Conservation (phyloP, 139 green algal genomes). For the Parachlorella kessleri region DNA sequence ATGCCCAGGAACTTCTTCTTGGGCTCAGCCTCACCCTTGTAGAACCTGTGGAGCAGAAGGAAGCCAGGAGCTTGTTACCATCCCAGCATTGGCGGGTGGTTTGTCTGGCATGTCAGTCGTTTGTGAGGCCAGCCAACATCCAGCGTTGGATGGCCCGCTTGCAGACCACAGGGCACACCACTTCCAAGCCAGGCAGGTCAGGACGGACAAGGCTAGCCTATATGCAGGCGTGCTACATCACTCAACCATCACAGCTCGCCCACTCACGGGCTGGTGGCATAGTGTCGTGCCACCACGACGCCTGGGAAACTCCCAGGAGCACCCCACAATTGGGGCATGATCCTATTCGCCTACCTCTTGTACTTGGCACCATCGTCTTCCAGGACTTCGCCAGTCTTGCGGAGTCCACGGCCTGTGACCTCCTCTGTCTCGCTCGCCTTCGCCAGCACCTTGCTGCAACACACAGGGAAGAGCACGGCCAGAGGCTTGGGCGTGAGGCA, state of each 20-base stretch:
- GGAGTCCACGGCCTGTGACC: neutral
- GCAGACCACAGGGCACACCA: too few relatives aligned
- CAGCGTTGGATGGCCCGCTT: too few relatives aligned
- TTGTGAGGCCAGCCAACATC: too few relatives aligned
- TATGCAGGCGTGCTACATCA: neutral
- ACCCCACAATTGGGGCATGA: neutral
- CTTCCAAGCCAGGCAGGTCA: too few relatives aligned
- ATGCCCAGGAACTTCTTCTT: neutral
- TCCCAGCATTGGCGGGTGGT: too few relatives aligned
- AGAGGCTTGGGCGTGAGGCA: too few relatives aligned
- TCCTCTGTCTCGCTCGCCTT: neutral
- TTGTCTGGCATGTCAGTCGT: neutral
- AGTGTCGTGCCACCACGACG: neutral
- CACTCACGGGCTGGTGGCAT: neutral
- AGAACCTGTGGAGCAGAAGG: neutral
- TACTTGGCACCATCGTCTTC: neutral
- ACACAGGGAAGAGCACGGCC: neutral
- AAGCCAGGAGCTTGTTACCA: too few relatives aligned
- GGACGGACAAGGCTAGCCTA: too few relatives aligned
- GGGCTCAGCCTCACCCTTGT: neutral
- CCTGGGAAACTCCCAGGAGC: neutral
- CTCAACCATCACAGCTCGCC: neutral
- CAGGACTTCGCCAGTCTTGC: neutral
- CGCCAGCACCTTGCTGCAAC: neutral
- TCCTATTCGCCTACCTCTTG: neutral